Percentiles rank a stretch among this genome's conserved stretches.
Evolutionary conservation across 225 moss, liverwort and hornwort genomes (phyloP).

Genomic region (Marchantia polymorpha): DNA sequence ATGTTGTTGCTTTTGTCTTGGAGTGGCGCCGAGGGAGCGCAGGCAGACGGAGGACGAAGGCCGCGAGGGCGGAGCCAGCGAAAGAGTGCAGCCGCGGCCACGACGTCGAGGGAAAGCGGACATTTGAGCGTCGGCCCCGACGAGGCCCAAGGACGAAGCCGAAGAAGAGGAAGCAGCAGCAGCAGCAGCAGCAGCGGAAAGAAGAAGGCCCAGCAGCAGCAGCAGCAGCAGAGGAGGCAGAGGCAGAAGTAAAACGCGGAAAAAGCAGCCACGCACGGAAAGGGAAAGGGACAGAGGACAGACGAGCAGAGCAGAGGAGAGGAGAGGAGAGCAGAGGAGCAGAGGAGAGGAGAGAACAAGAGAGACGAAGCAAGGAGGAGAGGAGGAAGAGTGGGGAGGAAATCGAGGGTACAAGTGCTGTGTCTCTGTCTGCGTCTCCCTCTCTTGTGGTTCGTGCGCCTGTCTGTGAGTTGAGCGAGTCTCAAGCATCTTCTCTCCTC

Average conservation of each 20-base stretch:
- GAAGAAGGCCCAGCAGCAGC: neutral
- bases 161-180: too few species aligned
- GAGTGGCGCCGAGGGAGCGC: neutral
- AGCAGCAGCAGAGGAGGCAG: neutral
- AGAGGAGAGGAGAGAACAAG: neutral
- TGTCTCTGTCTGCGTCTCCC: neutral
- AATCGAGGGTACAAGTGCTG: neutral
- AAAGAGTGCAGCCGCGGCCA: neutral
- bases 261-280: too few species aligned
- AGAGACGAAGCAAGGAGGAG: too few species aligned
- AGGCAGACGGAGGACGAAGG: neutral
- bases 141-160: too few species aligned
- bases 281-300: too few species aligned
- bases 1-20: constrained; percentile 11
- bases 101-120: neutral
- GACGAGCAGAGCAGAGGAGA: too few species aligned
- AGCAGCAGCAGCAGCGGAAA: neutral
- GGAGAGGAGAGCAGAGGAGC: neutral
- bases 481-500: constrained; percentile 4
- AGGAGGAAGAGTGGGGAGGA: neutral
- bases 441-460: neutral
- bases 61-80: too few species aligned
- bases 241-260: neutral
- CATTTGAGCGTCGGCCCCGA: neutral
- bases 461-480: neutral